These are phyloP conservation scores for Hortaea sp. DNA, from an alignment of 2,329 filamentous ascomycete genomes.

Conservation along the genomic window DNA sequence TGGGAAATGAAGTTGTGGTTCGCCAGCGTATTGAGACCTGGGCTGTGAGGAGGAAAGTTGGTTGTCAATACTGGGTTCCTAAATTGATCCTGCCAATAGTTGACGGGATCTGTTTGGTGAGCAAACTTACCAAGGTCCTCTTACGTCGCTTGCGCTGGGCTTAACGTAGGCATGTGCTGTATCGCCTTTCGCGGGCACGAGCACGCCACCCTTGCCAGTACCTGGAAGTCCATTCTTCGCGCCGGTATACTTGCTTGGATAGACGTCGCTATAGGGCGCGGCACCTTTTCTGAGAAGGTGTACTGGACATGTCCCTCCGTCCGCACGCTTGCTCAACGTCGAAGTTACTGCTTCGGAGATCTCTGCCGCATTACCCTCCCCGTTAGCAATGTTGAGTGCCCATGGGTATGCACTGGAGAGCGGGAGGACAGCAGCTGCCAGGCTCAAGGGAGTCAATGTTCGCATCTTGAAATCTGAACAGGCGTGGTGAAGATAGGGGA, in stretches of 20 bases:
- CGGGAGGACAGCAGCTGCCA: too few relatives aligned
- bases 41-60: neutral
- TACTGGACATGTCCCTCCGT: neutral
- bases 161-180: constrained; percentile 25
- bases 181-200: constrained; percentile 32
- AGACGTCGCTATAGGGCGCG: constrained; percentile 2
- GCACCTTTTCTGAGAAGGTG: constrained; percentile 1
- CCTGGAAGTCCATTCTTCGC: constrained; percentile 19
- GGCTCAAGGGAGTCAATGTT: too few relatives aligned
- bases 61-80: too few relatives aligned
- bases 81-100: too few relatives aligned
- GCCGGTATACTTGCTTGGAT: constrained; percentile 3
- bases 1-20: constrained; percentile 32
- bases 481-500: too few relatives aligned
- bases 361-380: too few relatives aligned
- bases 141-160: constrained; percentile 23
- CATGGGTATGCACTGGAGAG: too few relatives aligned
- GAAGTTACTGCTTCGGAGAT: too few relatives aligned
- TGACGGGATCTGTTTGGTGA: neutral
- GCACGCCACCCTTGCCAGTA: constrained; percentile 29
- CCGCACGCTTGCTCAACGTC: neutral
- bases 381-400: too few relatives aligned
- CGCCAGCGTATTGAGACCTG: constrained; percentile 30
- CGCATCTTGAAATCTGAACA: too few relatives aligned
- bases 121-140: constrained; percentile 1